Evolutionary conservation across 2,329 filamentous ascomycete genomes (phyloP), one percentile per base, ranked within the genome.

Genomic region (Cladosporium cucumerinum): DNA sequence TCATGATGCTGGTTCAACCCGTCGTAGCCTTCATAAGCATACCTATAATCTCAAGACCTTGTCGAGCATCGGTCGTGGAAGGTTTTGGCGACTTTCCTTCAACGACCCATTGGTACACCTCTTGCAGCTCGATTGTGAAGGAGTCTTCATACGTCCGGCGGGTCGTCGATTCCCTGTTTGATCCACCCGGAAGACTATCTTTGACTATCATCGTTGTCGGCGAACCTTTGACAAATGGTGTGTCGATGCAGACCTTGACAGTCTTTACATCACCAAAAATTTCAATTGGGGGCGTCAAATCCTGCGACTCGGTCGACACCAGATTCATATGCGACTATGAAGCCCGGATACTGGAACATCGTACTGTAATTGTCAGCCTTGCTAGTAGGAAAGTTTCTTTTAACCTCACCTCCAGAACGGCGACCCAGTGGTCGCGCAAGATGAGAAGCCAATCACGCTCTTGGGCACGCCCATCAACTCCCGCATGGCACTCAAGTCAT

Each of bases 251-350:
- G 10, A 87, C 75, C 0, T 76, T 79, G 0, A 87, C 80, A 0
- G 79, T 82, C 74, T 87, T 87, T 3, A 78, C 74, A 5, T 75
- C 70, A 0, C 79, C 80, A 66, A 84, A 87, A 0, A 87, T 76
- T 4, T 80, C 80, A 16, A 85, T 72, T 28, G 80, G 76, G 76
- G 0, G 82, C 81, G 57, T 85, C 82, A 51, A 85, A 84, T 0
- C 73, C 66, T 0, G 84, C 82, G 0, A 87, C 78, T 0, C 72
- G 69, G 67, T 82, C 80, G 21, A 86, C 75, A 0, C 85, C 85
- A 0, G 80, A 81, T 66, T 87, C 85, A 66, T 86, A 87, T 0
- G 80, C 77, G 2, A 86, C 78, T 0, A 82, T 76, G 64, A 85
- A 87, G 55, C 70, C 70, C 10, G 63, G 64, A 61, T 80, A 82